These are phyloP conservation scores for Fusarium tricinctum DNA, from an alignment of 2,329 filamentous ascomycete genomes.

Conservation along the genomic window DNA sequence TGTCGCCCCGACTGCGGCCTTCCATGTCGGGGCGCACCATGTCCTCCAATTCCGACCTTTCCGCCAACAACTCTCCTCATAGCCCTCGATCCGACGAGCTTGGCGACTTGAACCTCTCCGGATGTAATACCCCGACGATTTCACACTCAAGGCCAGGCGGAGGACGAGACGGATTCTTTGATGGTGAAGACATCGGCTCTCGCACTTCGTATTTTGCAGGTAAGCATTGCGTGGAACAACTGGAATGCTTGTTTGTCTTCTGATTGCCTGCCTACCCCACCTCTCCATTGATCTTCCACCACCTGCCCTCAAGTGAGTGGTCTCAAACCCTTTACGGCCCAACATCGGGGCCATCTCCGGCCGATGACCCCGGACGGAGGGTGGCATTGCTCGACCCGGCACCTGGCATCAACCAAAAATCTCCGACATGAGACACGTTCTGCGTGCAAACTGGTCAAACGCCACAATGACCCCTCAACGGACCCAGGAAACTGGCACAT, in stretches of 20 bases:
- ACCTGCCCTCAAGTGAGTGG: slow-evolving; percentile 35
- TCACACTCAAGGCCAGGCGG: slow-evolving; percentile 17
- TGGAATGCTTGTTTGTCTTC: slow-evolving; percentile 35
- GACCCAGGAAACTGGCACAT: slow-evolving; percentile 28
- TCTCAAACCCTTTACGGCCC: slow-evolving; percentile 4
- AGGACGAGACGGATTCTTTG: slow-evolving; percentile 36
- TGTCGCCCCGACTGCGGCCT: slow-evolving; percentile 61
- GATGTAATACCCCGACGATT: slow-evolving; percentile 50
- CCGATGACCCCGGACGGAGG: slow-evolving; percentile 13
- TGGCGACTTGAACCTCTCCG: slow-evolving; percentile 50
- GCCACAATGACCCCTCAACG: slow-evolving; percentile 26
- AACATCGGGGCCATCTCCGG: slow-evolving; percentile 13
- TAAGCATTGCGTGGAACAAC: slow-evolving; percentile 20
- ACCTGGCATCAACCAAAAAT: slow-evolving; percentile 23
- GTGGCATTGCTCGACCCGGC: slow-evolving; percentile 8
- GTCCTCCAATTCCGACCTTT: slow-evolving; percentile 63
- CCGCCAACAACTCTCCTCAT: slow-evolving; percentile 43
- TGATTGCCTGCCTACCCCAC: slow-evolving; percentile 13
- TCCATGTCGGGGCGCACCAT: slow-evolving; percentile 59
- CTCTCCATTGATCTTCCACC: slow-evolving; percentile 28
- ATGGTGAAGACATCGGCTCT: slow-evolving; percentile 31
- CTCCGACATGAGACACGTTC: slow-evolving; percentile 38
- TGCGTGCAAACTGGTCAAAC: slow-evolving; percentile 18
- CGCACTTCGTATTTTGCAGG: slow-evolving; percentile 34
- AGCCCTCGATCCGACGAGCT: slow-evolving; percentile 51